phyloP scores from a whole-genome alignment of 1,284 basidiomycete genomes.

The Erythrobasidium hasegawianum region DNA sequence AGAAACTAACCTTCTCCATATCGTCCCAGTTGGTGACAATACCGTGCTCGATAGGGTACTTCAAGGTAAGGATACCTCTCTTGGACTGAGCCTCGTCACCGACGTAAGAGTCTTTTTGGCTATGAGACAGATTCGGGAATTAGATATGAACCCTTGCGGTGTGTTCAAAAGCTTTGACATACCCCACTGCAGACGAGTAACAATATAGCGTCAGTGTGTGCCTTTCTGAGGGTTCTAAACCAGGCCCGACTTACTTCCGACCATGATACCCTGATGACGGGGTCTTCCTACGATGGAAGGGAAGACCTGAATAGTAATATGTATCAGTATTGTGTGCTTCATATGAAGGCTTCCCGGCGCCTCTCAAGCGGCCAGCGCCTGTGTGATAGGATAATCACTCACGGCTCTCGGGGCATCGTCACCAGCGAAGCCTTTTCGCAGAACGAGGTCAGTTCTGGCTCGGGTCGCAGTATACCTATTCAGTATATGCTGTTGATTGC shows the following conservation, averaged over 20 bases:
- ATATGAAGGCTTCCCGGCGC: background rate
- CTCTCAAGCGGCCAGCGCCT: no score
- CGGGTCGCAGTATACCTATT: background rate
- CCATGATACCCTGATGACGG: slow-evolving; percentile 90
- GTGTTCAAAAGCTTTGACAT: background rate
- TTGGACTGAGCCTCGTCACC: slow-evolving; percentile 92
- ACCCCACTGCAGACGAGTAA: background rate
- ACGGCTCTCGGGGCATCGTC: slow-evolving; percentile 74
- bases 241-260: slow-evolving; percentile 45
- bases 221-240: background rate
- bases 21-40: slow-evolving; percentile 97
- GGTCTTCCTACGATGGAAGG: slow-evolving; percentile 88
- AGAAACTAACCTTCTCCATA: slow-evolving; percentile 65
- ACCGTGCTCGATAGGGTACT: slow-evolving; percentile 58
- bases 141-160: background rate
- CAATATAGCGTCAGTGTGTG: background rate
- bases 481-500: slow-evolving; percentile 14
- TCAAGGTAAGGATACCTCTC: slow-evolving; percentile 90
- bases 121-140: background rate
- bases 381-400: slow-evolving; percentile 14
- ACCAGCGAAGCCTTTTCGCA: slow-evolving; percentile 57
- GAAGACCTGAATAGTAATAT: slow-evolving; percentile 41
- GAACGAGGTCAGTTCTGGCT: background rate
- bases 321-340: background rate
- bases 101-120: slow-evolving; percentile 81